These are phyloP conservation scores for Ballota nigra DNA, from an alignment of 257 asterid species.

Conservation along the genomic window DNA sequence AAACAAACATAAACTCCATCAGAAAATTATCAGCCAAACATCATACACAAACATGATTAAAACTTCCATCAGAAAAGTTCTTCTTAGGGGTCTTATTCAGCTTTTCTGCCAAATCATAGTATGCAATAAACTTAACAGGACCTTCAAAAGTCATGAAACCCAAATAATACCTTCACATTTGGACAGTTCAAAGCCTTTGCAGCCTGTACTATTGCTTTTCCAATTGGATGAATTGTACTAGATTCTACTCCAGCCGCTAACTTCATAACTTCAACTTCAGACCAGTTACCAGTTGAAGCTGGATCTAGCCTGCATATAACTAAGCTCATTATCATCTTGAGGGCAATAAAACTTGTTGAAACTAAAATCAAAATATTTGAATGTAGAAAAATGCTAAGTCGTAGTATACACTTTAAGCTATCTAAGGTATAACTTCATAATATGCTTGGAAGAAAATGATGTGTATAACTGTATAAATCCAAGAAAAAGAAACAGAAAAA, in stretches of 20 bases:
- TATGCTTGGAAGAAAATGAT: background rate
- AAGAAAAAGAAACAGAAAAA: background rate
- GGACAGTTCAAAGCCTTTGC: conserved; percentile 62
- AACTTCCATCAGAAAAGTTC: conserved; percentile 13
- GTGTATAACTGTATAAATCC: background rate
- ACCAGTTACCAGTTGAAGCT: conserved; percentile 47
- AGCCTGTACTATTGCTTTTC: conserved; percentile 93
- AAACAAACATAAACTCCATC: conserved; percentile 4
- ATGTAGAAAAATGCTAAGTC: background rate
- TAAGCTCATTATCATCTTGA: conserved; percentile 24
- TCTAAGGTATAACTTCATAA: too few species aligned
- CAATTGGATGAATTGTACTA: conserved; percentile 94
- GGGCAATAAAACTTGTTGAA: conserved; percentile 6
- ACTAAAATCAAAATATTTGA: conserved; percentile 4
- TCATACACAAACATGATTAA: background rate
- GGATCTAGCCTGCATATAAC: conserved; percentile 55
- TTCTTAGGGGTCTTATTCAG: conserved; percentile 2
- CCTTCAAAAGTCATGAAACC: conserved; percentile 3
- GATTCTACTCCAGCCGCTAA: conserved; percentile 97
- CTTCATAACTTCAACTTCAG: conserved; percentile 76
- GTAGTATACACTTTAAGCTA: background rate
- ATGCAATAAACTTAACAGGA: conserved; percentile 15
- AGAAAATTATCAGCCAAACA: conserved; percentile 1
- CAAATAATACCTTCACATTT: conserved; percentile 48
- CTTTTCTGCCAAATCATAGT: conserved; percentile 4